Conservation (phyloP, 306 rosid genomes). For the Arachis stenosperma region DNA sequence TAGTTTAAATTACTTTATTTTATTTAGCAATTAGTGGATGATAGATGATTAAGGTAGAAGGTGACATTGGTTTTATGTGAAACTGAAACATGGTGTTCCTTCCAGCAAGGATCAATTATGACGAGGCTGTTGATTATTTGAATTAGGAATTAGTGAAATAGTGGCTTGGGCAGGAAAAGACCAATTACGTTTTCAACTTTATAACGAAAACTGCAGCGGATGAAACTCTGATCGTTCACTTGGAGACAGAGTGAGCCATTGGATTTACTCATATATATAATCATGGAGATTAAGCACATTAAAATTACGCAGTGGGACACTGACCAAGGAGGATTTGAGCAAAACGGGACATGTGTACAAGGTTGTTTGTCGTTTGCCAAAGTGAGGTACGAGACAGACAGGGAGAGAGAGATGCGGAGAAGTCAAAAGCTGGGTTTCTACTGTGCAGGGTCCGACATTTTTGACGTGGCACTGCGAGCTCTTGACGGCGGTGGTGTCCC, state of each 20-base stretch:
- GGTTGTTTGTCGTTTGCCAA: conserved; percentile 24
- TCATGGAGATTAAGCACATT: no score
- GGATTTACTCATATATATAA: background rate
- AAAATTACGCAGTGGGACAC: no score
- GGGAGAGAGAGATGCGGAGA: background rate
- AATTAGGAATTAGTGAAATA: no score
- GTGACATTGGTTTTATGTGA: no score
- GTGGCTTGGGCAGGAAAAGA: background rate
- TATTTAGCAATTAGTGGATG: no score
- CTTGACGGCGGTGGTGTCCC: conserved; percentile 2
- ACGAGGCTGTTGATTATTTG: no score
- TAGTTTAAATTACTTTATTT: no score
- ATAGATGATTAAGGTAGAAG: no score
- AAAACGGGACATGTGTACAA: background rate
- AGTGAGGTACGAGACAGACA: background rate
- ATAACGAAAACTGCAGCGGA: background rate
- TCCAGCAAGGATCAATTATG: no score
- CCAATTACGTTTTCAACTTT: background rate
- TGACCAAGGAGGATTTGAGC: no score
- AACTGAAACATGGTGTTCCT: no score
- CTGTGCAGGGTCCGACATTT: no score
- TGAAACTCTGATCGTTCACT: conserved; percentile 22
- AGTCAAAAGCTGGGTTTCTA: background rate
- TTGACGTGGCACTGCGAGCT: background rate
- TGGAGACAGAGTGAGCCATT: conserved; percentile 10